phyloP scores from a whole-genome alignment of 176 grass and related monocot species.

The Chrysopogon serrulatus region DNA sequence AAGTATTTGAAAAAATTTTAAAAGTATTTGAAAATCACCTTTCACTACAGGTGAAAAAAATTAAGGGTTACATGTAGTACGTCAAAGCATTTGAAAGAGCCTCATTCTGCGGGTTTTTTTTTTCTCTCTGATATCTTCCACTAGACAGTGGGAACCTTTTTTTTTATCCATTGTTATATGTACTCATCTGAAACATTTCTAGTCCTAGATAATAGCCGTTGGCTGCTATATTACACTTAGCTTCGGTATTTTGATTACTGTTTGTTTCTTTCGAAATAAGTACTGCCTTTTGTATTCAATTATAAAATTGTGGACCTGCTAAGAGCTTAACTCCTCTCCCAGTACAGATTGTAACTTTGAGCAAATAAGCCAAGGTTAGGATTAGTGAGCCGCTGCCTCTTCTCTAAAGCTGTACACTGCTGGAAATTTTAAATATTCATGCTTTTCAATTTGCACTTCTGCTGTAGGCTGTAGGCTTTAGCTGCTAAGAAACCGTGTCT shows the following conservation, averaged over 20 bases:
- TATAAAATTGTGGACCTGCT: background rate
- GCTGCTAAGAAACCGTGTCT: background rate
- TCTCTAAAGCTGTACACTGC: background rate
- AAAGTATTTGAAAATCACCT: background rate
- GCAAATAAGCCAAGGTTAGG: background rate
- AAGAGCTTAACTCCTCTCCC: background rate
- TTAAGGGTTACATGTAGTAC: background rate
- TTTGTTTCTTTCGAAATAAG: background rate
- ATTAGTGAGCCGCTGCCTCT: background rate
- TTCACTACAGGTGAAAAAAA: background rate
- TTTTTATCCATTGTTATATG: slow-evolving; percentile 3
- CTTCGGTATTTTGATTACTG: background rate
- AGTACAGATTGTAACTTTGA: background rate
- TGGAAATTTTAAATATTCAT: background rate
- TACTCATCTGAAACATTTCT: background rate
- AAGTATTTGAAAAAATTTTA: too few species aligned
- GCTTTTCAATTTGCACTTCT: background rate
- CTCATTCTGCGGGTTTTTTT: background rate
- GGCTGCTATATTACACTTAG: background rate
- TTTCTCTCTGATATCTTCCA: background rate
- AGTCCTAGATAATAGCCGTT: background rate
- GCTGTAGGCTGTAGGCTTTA: background rate
- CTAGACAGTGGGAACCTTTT: background rate
- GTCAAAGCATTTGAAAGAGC: background rate
- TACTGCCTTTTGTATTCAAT: background rate